Base-by-base conservation (phyloP, 75 land plant species). In the Ceratopteris richardii region DNA sequence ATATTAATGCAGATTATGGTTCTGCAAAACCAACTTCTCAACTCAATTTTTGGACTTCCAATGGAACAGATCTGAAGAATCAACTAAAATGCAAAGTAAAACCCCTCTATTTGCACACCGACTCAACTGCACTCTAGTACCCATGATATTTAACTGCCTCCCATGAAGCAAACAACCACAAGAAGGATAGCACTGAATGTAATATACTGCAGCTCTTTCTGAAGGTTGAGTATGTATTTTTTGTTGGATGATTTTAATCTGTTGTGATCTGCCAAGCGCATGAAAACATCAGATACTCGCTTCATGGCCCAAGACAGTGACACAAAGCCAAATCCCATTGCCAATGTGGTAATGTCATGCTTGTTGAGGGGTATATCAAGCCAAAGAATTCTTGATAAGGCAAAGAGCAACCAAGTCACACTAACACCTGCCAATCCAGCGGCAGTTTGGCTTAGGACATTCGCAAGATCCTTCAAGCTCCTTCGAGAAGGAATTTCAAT, bases 351-450 rank as follows among this genome's bases (percentile, higher is more conserved):
- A 6, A 46, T 14, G 3, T 4, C 4, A 17, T 46, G 14, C 50
- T 46, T 46, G 50, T 21, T 14, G 50, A 46, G 18, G 22, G 22
- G 4, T 14, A 21, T 17, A 46, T 46, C 22, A 14, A 46, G 22
- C 22, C 22, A 46, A 18, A 46, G 12, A 2, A 14, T n/a, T 46
- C 50, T 46, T 46, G 50, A 5, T n/a, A 2, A 5, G 18, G 17
- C 50, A 46, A 46, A 46, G 14, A 46, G 17, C 22, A 46, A 4
- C 22, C 22, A 46, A n/a, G 50, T 21, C 3, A 14, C 22, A 14
- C 50, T 21, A n/a, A 46, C 22, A n/a, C 50, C 50, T 6, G 50
- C 50, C 50, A 46, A 46, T 46, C 50, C 50, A 46, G 17, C 14
- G 2, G 50, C 50, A 46, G 22, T 46, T 21, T 46, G 50, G 14